Conservation (phyloP, 176 grass and related monocot species). For the Oryza longistaminata region DNA sequence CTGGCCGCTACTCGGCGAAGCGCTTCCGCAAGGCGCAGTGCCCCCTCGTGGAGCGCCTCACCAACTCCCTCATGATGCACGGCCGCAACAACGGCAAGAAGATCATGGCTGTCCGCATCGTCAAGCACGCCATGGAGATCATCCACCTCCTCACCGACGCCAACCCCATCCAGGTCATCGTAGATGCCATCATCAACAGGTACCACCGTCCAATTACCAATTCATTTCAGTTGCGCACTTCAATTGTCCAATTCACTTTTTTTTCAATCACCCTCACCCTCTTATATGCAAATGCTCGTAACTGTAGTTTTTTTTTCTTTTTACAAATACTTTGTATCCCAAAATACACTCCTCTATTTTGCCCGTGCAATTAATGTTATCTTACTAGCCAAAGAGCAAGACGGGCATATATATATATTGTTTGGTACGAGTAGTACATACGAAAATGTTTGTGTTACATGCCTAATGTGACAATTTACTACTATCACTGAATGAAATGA, state of each 20-base stretch:
- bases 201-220: background rate
- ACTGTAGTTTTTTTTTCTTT: too few relatives aligned
- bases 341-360: too few relatives aligned
- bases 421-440: too few relatives aligned
- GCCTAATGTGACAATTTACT: background rate
- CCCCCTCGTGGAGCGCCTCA: slow-evolving; percentile 84
- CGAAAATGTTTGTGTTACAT: too few relatives aligned
- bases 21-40: slow-evolving; percentile 90
- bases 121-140: slow-evolving; percentile 89
- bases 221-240: background rate
- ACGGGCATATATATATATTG: too few relatives aligned
- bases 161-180: slow-evolving; percentile 85
- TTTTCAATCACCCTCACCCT: too few relatives aligned
- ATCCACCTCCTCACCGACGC: slow-evolving; percentile 86
- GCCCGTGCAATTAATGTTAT: too few relatives aligned
- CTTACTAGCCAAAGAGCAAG: too few relatives aligned
- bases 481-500: background rate
- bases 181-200: slow-evolving; percentile 90
- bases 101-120: slow-evolving; percentile 74
- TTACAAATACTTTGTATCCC: too few relatives aligned
- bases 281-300: too few relatives aligned
- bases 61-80: slow-evolving; percentile 97
- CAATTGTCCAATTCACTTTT: too few relatives aligned
- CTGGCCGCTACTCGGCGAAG: slow-evolving; percentile 78
- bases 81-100: slow-evolving; percentile 93